Percentiles rank a stretch among this genome's conserved stretches.
These are phyloP conservation scores for Arthrocladium fulminans DNA, from an alignment of 2,329 filamentous ascomycete genomes.

Conservation along the genomic window DNA sequence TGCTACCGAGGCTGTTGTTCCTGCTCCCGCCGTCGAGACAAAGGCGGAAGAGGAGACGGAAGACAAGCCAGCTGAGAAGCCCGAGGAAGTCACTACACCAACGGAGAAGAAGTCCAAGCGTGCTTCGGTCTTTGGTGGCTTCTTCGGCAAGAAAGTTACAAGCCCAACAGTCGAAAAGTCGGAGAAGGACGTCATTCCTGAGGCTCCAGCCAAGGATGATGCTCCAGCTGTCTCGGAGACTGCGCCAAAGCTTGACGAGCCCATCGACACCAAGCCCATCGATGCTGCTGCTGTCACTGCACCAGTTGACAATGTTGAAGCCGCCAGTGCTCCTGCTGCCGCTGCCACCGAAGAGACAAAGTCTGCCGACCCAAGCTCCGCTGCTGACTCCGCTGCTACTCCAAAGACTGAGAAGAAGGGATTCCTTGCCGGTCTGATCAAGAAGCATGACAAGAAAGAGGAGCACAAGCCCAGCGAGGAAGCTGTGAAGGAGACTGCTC, in stretches of 20 bases:
- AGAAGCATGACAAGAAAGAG: constrained; percentile 27
- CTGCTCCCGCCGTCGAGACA: constrained; percentile 43
- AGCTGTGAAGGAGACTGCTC: constrained; percentile 17
- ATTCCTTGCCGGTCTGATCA: constrained; percentile 26
- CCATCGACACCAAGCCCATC: constrained; percentile 34
- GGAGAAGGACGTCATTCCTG: constrained; percentile 41
- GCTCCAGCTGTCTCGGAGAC: constrained; percentile 38
- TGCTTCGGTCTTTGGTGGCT: constrained; percentile 70
- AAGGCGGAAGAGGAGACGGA: constrained; percentile 34
- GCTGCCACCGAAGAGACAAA: constrained; percentile 27
- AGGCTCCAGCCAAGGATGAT: constrained; percentile 43
- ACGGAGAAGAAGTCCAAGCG: constrained; percentile 70
- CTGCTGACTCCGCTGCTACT: constrained; percentile 25
- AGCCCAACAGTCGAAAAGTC: constrained; percentile 39
- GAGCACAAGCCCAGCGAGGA: constrained; percentile 24
- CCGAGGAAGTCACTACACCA: constrained; percentile 31
- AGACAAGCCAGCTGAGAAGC: constrained; percentile 28
- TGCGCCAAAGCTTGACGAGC: constrained; percentile 41
- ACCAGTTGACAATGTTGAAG: constrained; percentile 28
- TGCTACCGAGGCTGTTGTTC: constrained; percentile 27
- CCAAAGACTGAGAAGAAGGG: constrained; percentile 28
- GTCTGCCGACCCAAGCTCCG: constrained; percentile 21
- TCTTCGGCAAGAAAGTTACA: constrained; percentile 62
- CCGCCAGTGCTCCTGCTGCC: constrained; percentile 27
- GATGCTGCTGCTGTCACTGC: constrained; percentile 38